Evolutionary conservation across 176 grass and related monocot genomes (phyloP).

Genomic region (Eleusine coracana): DNA sequence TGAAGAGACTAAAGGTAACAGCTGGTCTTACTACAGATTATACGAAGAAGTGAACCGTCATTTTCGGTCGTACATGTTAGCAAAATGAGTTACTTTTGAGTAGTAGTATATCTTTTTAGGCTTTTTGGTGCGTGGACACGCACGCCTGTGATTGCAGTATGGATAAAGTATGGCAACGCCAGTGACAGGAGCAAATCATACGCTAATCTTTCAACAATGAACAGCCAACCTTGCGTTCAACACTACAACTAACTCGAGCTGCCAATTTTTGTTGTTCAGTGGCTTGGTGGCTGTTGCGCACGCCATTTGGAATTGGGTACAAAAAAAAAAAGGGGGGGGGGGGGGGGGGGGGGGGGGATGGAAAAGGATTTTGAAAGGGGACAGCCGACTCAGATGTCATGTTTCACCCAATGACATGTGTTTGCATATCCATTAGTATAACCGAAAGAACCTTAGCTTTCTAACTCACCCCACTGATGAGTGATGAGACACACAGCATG

Average conservation of each 20-base stretch:
- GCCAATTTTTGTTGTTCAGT: conserved; percentile 28
- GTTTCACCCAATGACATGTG: conserved; percentile 30
- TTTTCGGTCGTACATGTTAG: conserved; percentile 40
- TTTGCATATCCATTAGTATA: conserved; percentile 27
- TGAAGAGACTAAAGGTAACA: not conserved
- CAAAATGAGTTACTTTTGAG: conserved; percentile 35
- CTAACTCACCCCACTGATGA: conserved; percentile 53
- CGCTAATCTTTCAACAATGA: conserved; percentile 30
- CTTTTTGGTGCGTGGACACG: conserved; percentile 33
- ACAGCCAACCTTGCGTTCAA: conserved; percentile 40
- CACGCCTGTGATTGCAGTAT: conserved; percentile 26
- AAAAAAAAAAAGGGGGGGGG: not conserved
- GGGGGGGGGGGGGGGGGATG: too few relatives aligned
- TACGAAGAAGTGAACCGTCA: not conserved
- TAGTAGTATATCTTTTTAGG: not conserved
- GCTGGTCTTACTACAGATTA: not conserved
- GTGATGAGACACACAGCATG: conserved; percentile 23
- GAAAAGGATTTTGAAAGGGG: not conserved
- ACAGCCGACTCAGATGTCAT: conserved; percentile 45
- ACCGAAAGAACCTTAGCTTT: conserved; percentile 44
- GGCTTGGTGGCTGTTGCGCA: conserved; percentile 29
- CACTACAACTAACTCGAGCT: conserved; percentile 47
- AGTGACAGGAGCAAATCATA: conserved; percentile 42
- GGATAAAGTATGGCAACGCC: conserved; percentile 24
- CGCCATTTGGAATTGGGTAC: conserved; percentile 39